phyloP scores from a whole-genome alignment of 163 green algal genomes.

The Chloromonas sp. region DNA sequence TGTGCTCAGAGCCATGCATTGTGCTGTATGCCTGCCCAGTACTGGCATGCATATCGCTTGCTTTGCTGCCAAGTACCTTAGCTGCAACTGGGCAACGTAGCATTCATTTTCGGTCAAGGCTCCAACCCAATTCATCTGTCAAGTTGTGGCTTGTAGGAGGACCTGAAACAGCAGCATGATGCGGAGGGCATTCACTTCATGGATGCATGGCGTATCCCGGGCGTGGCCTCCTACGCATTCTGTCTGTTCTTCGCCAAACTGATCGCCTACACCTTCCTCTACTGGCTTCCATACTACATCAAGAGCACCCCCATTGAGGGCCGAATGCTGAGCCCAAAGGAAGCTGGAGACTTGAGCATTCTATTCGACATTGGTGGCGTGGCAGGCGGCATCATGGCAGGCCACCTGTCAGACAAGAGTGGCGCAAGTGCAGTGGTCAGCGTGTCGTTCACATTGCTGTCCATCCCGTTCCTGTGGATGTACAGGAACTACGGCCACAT shows the following conservation, averaged over 20 bases:
- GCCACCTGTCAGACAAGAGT: constrained; percentile 74
- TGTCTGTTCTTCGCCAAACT: constrained; percentile 96
- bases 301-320: constrained; percentile 70
- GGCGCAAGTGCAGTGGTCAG: constrained; percentile 65
- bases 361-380: constrained; percentile 92
- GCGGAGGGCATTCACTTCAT: constrained; percentile 60
- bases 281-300: constrained; percentile 97
- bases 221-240: constrained; percentile 79
- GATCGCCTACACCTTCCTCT: constrained; percentile 95
- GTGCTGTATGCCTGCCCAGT: too few species aligned
- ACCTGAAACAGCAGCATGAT: constrained; percentile 11
- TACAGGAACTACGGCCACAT: constrained; percentile 71
- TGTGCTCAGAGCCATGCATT: too few species aligned
- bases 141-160: not conserved
- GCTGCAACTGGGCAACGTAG: too few species aligned
- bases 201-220: constrained; percentile 79
- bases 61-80: too few species aligned
- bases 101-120: too few species aligned
- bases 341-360: constrained; percentile 71
- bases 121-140: too few species aligned
- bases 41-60: too few species aligned
- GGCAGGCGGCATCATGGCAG: constrained; percentile 79
- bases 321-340: constrained; percentile 55
- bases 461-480: constrained; percentile 74
- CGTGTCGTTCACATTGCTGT: constrained; percentile 67